phyloP scores from a whole-genome alignment of 2,329 filamentous ascomycete species.

The Monilinia vaccinii-corymbosi region DNA sequence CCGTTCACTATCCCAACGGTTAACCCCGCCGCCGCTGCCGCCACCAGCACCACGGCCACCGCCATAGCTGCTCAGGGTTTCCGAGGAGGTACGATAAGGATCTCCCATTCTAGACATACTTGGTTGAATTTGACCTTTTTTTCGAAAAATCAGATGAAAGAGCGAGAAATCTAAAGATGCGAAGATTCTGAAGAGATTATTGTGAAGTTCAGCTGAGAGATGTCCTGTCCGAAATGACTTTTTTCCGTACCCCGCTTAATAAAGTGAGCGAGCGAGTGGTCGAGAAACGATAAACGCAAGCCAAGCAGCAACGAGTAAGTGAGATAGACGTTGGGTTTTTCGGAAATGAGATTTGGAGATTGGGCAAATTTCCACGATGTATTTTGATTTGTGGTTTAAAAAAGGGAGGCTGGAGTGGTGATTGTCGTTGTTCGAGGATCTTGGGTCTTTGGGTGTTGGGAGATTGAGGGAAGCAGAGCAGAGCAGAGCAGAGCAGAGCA shows the following conservation, averaged over 20 bases:
- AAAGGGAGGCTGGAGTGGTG: slow-evolving; percentile 1
- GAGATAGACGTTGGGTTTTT: not conserved
- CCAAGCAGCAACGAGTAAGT: too few species aligned
- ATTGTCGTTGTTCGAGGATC: too few species aligned
- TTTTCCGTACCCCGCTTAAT: too few species aligned
- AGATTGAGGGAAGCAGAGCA: too few species aligned
- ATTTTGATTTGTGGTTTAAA: too few species aligned
- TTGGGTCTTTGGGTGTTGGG: too few species aligned
- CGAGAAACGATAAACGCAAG: too few species aligned
- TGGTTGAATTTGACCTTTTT: not conserved
- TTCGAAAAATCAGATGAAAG: not conserved
- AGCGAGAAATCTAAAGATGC: not conserved
- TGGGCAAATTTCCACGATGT: not conserved
- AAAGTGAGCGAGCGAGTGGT: not conserved
- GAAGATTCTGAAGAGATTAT: not conserved
- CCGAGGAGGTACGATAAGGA: slow-evolving; percentile 27
- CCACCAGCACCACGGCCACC: slow-evolving; percentile 24
- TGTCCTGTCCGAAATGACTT: too few species aligned
- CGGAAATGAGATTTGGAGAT: not conserved
- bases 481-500: too few species aligned
- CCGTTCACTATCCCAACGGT: slow-evolving; percentile 48
- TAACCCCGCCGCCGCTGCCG: slow-evolving; percentile 16
- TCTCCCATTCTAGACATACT: slow-evolving; percentile 23
- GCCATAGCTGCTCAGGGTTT: slow-evolving; percentile 30
- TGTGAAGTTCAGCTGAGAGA: slow-evolving; percentile 8